Conservation (phyloP, 805 yeast species). For the Lipomyces lipofer region DNA sequence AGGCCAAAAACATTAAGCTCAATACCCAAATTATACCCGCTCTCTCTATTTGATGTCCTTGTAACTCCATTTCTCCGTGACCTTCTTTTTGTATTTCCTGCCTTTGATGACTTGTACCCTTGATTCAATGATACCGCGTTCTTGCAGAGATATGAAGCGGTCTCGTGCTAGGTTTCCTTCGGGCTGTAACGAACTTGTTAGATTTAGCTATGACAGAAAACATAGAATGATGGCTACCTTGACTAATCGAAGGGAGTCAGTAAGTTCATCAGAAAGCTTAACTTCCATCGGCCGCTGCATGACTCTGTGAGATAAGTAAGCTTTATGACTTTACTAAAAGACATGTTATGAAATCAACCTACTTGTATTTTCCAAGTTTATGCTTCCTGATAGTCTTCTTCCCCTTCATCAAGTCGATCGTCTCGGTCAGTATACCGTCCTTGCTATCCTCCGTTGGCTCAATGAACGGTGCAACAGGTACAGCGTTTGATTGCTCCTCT, state of each 20-base stretch:
- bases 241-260: constrained; percentile 77
- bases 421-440: constrained; percentile 50
- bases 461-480: background rate
- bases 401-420: constrained; percentile 39
- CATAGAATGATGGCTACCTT: constrained; percentile 45
- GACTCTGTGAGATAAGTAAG: constrained; percentile 24
- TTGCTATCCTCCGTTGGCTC: background rate
- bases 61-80: constrained; percentile 90
- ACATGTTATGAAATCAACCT: background rate
- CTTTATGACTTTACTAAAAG: background rate
- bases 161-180: constrained; percentile 88
- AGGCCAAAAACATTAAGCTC: too few relatives aligned
- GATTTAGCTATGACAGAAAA: too few relatives aligned
- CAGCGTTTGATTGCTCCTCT: constrained; percentile 42
- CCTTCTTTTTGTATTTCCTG: constrained; percentile 68
- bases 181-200: constrained; percentile 46
- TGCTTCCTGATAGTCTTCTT: constrained; percentile 30
- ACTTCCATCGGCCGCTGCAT: constrained; percentile 60
- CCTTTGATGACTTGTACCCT: constrained; percentile 68
- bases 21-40: too few relatives aligned
- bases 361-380: constrained; percentile 33
- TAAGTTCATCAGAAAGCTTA: constrained; percentile 84
- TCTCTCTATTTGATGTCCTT: constrained; percentile 62
- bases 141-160: constrained; percentile 76
- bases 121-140: constrained; percentile 82